Percentiles rank a stretch among this genome's conserved stretches.
Conservation (phyloP, 768 basidiomycete genomes). For the Neoboletus brunneissimus region DNA sequence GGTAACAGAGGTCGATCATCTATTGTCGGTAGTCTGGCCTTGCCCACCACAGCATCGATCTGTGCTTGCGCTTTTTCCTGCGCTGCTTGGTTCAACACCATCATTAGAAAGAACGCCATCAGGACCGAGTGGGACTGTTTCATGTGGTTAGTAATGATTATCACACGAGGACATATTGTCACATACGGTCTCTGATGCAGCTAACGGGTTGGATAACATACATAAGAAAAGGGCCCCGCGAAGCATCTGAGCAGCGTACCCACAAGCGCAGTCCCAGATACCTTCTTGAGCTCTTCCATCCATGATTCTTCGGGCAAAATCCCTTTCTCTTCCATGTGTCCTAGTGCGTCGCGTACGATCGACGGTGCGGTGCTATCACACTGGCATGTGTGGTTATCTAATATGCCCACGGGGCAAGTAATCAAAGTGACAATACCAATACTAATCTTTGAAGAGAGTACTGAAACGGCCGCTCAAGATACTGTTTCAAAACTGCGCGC, state of each 20-base stretch:
- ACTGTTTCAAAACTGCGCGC: background rate
- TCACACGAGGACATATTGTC: background rate
- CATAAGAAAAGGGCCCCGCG: background rate
- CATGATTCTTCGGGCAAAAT: background rate
- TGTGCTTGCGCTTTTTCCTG: conserved; percentile 11
- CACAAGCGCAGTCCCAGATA: conserved; percentile 6
- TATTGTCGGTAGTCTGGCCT: conserved; percentile 3
- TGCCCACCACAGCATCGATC: conserved; percentile 8
- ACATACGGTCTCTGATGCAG: background rate
- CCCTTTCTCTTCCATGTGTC: background rate
- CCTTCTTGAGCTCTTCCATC: conserved; percentile 6
- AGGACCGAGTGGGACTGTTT: background rate
- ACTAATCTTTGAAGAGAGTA: conserved; percentile 7
- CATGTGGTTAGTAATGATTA: background rate
- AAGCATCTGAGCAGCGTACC: background rate
- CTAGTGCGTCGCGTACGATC: conserved; percentile 7
- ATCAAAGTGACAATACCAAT: background rate
- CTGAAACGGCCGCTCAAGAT: conserved; percentile 3
- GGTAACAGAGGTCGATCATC: conserved; percentile 9
- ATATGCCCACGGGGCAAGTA: too few species aligned
- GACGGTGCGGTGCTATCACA: background rate
- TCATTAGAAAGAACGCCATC: conserved; percentile 7
- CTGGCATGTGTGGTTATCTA: background rate
- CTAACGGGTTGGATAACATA: background rate
- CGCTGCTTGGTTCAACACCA: conserved; percentile 1